phyloP scores from a whole-genome alignment of 2,329 filamentous ascomycete genomes.

The Phyllachora maydis region DNA sequence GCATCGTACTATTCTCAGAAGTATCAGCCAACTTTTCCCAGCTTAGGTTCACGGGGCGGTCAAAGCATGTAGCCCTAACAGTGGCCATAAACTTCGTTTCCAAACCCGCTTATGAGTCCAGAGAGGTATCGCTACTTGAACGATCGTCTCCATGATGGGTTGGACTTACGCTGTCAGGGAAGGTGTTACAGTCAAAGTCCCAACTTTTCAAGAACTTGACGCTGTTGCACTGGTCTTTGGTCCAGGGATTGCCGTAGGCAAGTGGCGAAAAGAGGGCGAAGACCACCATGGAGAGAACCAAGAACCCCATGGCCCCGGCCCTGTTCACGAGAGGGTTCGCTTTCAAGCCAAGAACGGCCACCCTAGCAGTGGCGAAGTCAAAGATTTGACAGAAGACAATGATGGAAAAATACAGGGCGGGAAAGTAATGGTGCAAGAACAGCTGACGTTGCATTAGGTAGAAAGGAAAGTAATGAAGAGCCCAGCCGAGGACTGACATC shows the following conservation, averaged over 20 bases:
- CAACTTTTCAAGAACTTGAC: conserved; percentile 77
- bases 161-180: conserved; percentile 62
- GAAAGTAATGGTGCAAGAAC: conserved; percentile 97
- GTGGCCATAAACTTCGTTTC: too few species aligned
- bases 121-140: too few species aligned
- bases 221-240: conserved; percentile 63
- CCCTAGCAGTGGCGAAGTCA: conserved; percentile 63
- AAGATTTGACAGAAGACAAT: conserved; percentile 75
- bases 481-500: conserved; percentile 78
- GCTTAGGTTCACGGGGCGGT: too few species aligned
- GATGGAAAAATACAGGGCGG: conserved; percentile 86
- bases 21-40: too few species aligned
- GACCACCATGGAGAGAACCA: conserved; percentile 51
- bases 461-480: conserved; percentile 97
- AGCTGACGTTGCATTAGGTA: conserved; percentile 95
- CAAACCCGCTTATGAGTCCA: too few species aligned
- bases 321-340: conserved; percentile 56
- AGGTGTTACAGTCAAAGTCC: conserved; percentile 98
- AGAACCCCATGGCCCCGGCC: conserved; percentile 49
- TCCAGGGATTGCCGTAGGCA: conserved; percentile 89
- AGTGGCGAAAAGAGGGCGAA: conserved; percentile 79
- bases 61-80: too few species aligned
- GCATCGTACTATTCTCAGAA: conserved; percentile 22
- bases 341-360: conserved; percentile 45
- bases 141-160: too few species aligned